Conservation (phyloP, 1,284 basidiomycete species). For the Leccinum pachyderme region DNA sequence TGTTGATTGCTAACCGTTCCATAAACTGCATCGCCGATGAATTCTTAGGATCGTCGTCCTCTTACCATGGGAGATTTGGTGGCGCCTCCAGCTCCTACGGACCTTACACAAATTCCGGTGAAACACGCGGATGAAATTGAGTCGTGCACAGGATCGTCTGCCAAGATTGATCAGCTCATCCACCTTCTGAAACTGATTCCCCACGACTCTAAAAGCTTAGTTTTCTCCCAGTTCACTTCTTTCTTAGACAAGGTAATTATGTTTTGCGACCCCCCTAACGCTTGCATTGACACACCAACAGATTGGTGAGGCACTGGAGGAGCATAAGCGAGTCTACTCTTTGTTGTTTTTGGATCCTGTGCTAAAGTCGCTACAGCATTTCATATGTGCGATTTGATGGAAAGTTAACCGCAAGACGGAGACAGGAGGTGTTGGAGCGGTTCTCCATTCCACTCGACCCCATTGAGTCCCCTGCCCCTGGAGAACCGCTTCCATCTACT, state of each 20-base stretch:
- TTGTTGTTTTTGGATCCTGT: slow-evolving; percentile 6
- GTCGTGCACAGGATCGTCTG: slow-evolving; percentile 59
- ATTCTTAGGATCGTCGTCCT: slow-evolving; percentile 64
- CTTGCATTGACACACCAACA: slow-evolving; percentile 30
- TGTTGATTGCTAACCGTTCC: slow-evolving; percentile 5
- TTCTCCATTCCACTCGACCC: slow-evolving; percentile 66
- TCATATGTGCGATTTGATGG: slow-evolving; percentile 80
- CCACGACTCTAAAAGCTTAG: slow-evolving; percentile 70
- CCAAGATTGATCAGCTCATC: slow-evolving; percentile 80
- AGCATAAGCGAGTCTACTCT: slow-evolving; percentile 49
- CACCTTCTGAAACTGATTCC: slow-evolving; percentile 71
- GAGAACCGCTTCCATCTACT: slow-evolving; percentile 16
- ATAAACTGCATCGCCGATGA: slow-evolving; percentile 7
- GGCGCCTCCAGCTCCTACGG: slow-evolving; percentile 63
- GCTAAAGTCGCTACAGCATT: slow-evolving; percentile 48
- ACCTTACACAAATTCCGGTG: slow-evolving; percentile 58
- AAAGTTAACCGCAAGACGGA: slow-evolving; percentile 70
- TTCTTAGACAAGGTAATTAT: slow-evolving; percentile 70
- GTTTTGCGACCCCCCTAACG: neutral
- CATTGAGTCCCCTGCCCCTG: slow-evolving; percentile 20
- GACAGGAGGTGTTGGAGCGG: slow-evolving; percentile 74
- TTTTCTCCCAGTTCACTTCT: slow-evolving; percentile 84
- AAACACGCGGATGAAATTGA: slow-evolving; percentile 42
- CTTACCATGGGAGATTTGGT: slow-evolving; percentile 62
- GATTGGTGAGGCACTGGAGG: slow-evolving; percentile 69